Evolutionary conservation across 129 eudicot species (phyloP).

Genomic region (sunflower (Helianthus annuus)): HanXRQr2.0-SUNRISE NC_035449.2:47970397-47970896

Average conservation of each 20-base stretch:
- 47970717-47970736: constrained; percentile 26
- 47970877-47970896: neutral
- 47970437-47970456: no score
- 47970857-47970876: neutral
- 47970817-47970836: neutral
- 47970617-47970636: neutral
- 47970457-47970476: no score
- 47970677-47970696: constrained; percentile 25
- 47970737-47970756: constrained; percentile 9
- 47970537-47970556: no score
- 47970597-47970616: neutral
- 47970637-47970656: constrained; percentile 13
- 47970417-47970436: no score
- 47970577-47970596: no score
- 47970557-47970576: no score
- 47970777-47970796: constrained; percentile 29
- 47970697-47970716: constrained; percentile 9
- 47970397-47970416: no score
- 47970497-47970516: no score
- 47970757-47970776: constrained; percentile 35
- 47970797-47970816: neutral
- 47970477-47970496: no score
- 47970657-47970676: constrained; percentile 12
- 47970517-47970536: no score
- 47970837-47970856: neutral